phyloP scores from a whole-genome alignment of 2,329 filamentous ascomycete species.

The Escovopsis sp. region DNA sequence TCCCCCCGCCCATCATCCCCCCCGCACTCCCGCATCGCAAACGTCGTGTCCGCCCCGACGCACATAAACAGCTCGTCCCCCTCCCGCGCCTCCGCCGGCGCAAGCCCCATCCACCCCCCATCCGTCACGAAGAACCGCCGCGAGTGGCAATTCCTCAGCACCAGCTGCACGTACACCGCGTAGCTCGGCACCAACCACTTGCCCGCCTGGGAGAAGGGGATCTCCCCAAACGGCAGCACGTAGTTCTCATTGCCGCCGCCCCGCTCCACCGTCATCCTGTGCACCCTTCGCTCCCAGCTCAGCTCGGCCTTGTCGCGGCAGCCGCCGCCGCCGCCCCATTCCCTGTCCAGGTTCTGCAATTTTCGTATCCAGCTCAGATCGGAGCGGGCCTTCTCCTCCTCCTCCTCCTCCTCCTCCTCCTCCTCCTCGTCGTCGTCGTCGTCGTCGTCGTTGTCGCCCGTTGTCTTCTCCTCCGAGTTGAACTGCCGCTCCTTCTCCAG shows the following conservation, averaged over 20 bases:
- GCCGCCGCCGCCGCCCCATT: background rate
- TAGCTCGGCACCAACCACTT: background rate
- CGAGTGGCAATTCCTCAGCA: background rate
- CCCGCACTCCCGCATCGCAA: background rate
- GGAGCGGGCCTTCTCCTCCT: too few relatives aligned
- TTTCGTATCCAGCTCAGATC: too few relatives aligned
- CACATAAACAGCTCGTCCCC: background rate
- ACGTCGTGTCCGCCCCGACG: background rate
- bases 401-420: too few relatives aligned
- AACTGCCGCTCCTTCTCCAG: background rate
- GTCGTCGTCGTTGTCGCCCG: background rate
- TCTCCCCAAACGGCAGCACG: background rate
- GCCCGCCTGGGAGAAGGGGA: background rate
- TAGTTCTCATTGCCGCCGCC: background rate
- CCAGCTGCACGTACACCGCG: background rate
- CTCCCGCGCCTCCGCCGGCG: background rate
- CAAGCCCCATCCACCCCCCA: background rate
- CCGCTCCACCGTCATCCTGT: background rate
- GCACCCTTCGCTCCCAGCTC: background rate
- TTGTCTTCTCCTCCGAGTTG: background rate
- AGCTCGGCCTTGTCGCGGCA: background rate
- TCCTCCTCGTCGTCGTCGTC: too few relatives aligned
- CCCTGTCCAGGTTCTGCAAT: too few relatives aligned
- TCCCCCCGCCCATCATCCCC: too few relatives aligned
- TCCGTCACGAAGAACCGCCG: background rate